A percentile compares a stretch with the other conserved stretches of the same genome.
Conservation (phyloP, 1,284 basidiomycete species). For the Pseudozyma thailandica region DNA sequence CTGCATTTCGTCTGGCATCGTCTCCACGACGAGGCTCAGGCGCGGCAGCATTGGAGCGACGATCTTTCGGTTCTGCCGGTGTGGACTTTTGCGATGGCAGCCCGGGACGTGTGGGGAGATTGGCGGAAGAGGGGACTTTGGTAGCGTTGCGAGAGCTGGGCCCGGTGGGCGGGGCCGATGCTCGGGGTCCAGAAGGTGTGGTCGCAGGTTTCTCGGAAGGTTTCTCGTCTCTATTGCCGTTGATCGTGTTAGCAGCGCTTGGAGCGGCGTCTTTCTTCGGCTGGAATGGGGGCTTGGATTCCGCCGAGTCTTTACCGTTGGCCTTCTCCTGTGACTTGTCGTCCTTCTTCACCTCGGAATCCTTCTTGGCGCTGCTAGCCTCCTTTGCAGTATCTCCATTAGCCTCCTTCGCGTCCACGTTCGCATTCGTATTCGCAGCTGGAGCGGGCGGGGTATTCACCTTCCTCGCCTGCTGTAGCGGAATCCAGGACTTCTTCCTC, state of each 20-base stretch:
- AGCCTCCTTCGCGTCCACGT: constrained; percentile 4
- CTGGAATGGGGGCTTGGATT: not conserved
- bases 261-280: constrained; percentile 3
- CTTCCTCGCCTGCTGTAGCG: constrained; percentile 29
- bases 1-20: constrained; percentile 8
- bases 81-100: constrained; percentile 16
- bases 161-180: constrained; percentile 8
- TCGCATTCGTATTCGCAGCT: not conserved
- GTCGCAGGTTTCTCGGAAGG: constrained; percentile 7
- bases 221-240: constrained; percentile 10
- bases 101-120: constrained; percentile 30
- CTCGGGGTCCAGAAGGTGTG: constrained; percentile 9
- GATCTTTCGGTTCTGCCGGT: constrained; percentile 16
- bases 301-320: not conserved
- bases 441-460: constrained; percentile 23
- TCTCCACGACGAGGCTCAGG: constrained; percentile 10
- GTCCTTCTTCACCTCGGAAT: constrained; percentile 7
- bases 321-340: not conserved
- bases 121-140: constrained; percentile 28
- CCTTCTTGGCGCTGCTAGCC: no score
- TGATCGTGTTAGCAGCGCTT: not conserved
- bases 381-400: not conserved
- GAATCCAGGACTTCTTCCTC: constrained; percentile 54
- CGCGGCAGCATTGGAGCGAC: constrained; percentile 7
- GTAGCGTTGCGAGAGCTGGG: constrained; percentile 13